phyloP scores from a whole-genome alignment of 139 green algal genomes.

The Diplosphaera chodatii region DNA sequence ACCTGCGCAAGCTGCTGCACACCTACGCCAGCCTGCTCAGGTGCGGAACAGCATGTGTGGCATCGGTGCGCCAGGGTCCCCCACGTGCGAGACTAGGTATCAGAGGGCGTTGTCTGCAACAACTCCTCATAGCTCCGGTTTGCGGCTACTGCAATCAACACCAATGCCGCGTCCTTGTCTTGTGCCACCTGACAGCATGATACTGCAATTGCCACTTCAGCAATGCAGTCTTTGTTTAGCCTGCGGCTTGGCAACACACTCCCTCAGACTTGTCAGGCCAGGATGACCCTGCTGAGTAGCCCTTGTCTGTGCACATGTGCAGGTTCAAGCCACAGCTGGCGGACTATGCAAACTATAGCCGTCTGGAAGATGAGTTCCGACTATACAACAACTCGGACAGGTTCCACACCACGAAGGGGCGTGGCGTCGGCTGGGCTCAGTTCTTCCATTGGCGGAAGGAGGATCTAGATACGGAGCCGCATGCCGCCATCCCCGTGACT shows the following conservation, averaged over 20 bases:
- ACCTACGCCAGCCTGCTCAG: conserved; percentile 3
- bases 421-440: not conserved
- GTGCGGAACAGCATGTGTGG: not conserved
- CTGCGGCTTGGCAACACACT: too few species aligned
- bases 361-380: not conserved
- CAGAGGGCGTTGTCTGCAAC: not conserved
- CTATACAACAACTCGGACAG: not conserved
- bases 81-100: too few species aligned
- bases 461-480: not conserved
- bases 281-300: too few species aligned
- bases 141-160: too few species aligned
- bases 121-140: too few species aligned
- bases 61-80: not conserved
- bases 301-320: too few species aligned
- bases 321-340: not conserved
- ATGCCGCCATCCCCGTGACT: not conserved
- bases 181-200: too few species aligned
- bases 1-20: conserved; percentile 14
- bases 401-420: not conserved
- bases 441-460: not conserved
- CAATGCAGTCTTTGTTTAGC: too few species aligned
- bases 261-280: too few species aligned
- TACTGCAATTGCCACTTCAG: too few species aligned
- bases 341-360: not conserved
- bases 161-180: too few species aligned